A percentile compares a stretch with the other conserved stretches of the same genome.
Evolutionary conservation across 1,284 basidiomycete species (phyloP).

Genomic region (Pseudozyma sp.): DNA sequence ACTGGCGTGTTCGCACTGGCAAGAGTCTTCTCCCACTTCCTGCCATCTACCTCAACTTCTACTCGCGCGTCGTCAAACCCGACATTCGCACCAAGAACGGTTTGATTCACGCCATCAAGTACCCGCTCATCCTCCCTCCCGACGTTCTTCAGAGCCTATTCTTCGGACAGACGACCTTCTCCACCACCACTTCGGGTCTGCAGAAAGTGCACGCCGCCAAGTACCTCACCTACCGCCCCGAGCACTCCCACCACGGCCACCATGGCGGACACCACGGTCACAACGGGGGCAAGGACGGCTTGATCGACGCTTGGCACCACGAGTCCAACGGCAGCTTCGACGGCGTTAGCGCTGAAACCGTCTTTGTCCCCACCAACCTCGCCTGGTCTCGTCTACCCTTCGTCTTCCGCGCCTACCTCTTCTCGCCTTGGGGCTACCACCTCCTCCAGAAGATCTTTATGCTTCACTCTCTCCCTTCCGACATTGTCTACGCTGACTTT

Average conservation of each 20-base stretch:
- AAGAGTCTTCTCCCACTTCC: conserved; percentile 69
- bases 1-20: conserved; percentile 74
- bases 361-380: conserved; percentile 77
- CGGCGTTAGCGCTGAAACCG: conserved; percentile 74
- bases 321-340: conserved; percentile 35
- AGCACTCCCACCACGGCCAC: conserved; percentile 73
- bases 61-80: conserved; percentile 72
- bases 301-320: conserved; percentile 51
- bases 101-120: conserved; percentile 75
- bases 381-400: conserved; percentile 76
- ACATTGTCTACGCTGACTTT: conserved; percentile 75
- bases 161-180: conserved; percentile 73
- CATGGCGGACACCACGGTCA: conserved; percentile 66
- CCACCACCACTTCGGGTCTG: conserved; percentile 71
- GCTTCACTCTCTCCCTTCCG: conserved; percentile 77
- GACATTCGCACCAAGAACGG: conserved; percentile 74
- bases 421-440: conserved; percentile 76
- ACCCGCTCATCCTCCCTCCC: conserved; percentile 76
- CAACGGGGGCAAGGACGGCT: conserved; percentile 66
- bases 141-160: conserved; percentile 76
- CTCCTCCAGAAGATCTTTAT: conserved; percentile 76
- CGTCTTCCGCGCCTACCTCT: conserved; percentile 75
- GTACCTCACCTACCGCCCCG: conserved; percentile 65
- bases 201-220: conserved; percentile 29
- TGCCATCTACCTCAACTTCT: conserved; percentile 74